Percentiles rank a stretch among this genome's conserved stretches.
Evolutionary conservation across 208 protist species (phyloP).

Genomic region (Trypanosoma theileri): DNA sequence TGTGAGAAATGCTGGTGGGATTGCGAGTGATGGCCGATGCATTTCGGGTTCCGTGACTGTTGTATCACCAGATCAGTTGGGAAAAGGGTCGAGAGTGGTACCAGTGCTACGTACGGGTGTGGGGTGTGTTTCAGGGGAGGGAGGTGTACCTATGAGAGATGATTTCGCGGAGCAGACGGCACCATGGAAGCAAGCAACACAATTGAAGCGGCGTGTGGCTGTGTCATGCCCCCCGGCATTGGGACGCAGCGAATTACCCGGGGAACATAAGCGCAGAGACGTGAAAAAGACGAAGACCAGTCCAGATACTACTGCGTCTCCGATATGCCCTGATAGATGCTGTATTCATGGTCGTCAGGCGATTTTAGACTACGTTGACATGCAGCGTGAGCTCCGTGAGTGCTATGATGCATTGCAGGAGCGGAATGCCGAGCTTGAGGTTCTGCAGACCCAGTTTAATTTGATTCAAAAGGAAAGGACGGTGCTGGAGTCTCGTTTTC

Average conservation of each 20-base stretch:
- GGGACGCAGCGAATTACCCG: neutral
- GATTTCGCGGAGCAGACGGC: neutral
- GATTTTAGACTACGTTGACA: constrained; percentile 67
- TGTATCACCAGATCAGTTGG: neutral
- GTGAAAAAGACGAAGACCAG: constrained; percentile 5
- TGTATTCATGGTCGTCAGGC: constrained; percentile 73
- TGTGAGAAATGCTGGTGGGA: neutral
- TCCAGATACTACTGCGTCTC: neutral
- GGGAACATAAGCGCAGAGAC: neutral
- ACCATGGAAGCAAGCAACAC: neutral
- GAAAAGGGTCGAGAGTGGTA: neutral
- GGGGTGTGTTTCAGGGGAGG: neutral
- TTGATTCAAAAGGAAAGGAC: constrained; percentile 14
- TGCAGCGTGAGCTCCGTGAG: constrained; percentile 58
- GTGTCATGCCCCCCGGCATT: constrained; percentile 9
- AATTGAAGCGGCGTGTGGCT: neutral
- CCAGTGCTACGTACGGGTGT: neutral
- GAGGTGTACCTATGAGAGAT: neutral
- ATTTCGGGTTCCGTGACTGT: neutral
- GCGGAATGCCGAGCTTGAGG: constrained; percentile 30
- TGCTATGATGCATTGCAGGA: constrained; percentile 48
- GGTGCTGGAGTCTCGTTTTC: constrained; percentile 15
- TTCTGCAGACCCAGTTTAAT: constrained; percentile 19
- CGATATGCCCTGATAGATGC: constrained; percentile 28
- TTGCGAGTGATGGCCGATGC: neutral